Evolutionary conservation across 140 eudicot genomes (phyloP).

Genomic region (Flaveria floridana): DNA sequence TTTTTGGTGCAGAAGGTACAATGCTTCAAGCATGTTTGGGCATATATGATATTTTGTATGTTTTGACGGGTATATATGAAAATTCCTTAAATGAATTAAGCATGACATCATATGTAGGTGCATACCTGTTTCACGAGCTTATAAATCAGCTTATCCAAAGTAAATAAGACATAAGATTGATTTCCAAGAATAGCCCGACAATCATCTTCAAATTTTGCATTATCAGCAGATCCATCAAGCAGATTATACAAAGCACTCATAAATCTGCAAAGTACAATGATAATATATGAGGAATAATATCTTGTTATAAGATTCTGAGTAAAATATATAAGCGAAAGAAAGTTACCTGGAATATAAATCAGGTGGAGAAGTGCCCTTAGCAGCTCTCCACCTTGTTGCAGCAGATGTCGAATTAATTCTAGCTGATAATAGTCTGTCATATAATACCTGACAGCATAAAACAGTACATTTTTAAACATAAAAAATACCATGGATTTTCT

Average conservation of each 20-base stretch:
- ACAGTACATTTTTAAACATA: background rate
- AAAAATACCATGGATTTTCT: background rate
- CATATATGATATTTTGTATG: background rate
- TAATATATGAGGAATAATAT: background rate
- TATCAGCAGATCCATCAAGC: constrained; percentile 94
- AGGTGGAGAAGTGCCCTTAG: constrained; percentile 54
- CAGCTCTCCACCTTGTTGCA: constrained; percentile 60
- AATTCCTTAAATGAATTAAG: background rate
- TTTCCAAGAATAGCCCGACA: constrained; percentile 87
- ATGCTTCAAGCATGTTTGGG: background rate
- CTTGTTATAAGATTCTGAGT: background rate
- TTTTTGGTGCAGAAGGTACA: background rate
- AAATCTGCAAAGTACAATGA: constrained; percentile 53
- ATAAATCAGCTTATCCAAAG: constrained; percentile 85
- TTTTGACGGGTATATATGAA: background rate
- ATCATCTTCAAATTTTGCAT: constrained; percentile 90
- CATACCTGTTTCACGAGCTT: constrained; percentile 87
- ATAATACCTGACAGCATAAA: constrained; percentile 55
- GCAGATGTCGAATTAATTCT: constrained; percentile 50
- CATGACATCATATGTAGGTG: background rate
- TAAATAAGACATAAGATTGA: constrained; percentile 85
- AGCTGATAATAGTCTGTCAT: constrained; percentile 79
- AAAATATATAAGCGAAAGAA: constrained; percentile 7
- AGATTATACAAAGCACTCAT: constrained; percentile 67
- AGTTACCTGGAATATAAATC: constrained; percentile 78